A percentile compares a stretch with the other conserved stretches of the same genome.
phyloP scores from a whole-genome alignment of 1,284 basidiomycete species.

The Peniophora sp. region DNA sequence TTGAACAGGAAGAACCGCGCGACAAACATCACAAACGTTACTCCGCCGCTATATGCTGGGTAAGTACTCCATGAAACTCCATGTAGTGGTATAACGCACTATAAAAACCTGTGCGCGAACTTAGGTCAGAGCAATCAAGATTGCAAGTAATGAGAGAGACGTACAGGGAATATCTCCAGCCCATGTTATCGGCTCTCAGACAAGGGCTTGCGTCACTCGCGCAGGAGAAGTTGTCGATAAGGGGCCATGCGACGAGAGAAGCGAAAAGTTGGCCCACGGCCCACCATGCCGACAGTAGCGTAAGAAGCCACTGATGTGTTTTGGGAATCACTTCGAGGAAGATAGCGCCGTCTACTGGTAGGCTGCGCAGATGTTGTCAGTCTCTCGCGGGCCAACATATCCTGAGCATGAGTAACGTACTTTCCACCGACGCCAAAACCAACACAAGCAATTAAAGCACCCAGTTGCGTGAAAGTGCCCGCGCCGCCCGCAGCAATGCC shows the following conservation, averaged over 20 bases:
- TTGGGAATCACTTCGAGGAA: constrained; percentile 50
- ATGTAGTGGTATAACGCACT: too few species aligned
- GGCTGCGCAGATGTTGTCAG: too few species aligned
- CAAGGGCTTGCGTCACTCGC: constrained; percentile 27
- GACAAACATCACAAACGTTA: constrained; percentile 39
- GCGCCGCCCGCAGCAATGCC: constrained; percentile 51
- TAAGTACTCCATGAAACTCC: background rate
- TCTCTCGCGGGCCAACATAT: background rate
- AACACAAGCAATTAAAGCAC: constrained; percentile 40
- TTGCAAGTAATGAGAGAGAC: constrained; percentile 6
- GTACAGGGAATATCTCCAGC: constrained; percentile 57
- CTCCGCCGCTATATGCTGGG: constrained; percentile 26
- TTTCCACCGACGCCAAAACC: constrained; percentile 56
- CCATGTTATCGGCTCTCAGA: constrained; percentile 39
- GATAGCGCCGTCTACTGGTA: constrained; percentile 50
- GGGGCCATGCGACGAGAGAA: constrained; percentile 41
- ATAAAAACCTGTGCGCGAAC: too few species aligned
- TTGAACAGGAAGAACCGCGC: constrained; percentile 37
- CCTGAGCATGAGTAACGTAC: constrained; percentile 25
- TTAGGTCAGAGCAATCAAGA: background rate
- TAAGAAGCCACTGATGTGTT: constrained; percentile 52
- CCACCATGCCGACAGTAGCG: constrained; percentile 62
- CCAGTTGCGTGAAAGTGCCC: constrained; percentile 41
- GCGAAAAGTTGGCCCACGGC: constrained; percentile 50
- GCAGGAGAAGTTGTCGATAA: constrained; percentile 45